Evolutionary conservation across 1,284 basidiomycete species (phyloP).

Genomic region (Hemileia vastatrix): DNA sequence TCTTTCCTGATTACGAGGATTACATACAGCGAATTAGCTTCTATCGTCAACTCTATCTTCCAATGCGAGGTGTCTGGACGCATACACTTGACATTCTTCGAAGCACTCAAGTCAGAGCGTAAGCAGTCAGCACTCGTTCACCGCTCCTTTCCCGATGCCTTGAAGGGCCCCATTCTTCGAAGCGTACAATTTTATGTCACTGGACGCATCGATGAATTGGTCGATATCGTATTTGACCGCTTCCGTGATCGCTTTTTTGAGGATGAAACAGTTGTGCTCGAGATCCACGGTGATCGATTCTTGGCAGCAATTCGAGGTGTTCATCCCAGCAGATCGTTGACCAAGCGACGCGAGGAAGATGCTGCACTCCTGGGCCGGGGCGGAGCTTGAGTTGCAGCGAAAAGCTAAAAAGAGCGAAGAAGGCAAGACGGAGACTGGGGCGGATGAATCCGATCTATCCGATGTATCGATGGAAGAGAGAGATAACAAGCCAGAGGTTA

Average conservation of each 20-base stretch:
- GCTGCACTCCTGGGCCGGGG: too few species aligned
- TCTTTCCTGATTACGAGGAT: conserved; percentile 87
- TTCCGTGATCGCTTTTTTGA: conserved; percentile 90
- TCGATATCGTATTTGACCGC: conserved; percentile 85
- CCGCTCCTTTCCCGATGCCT: conserved; percentile 75
- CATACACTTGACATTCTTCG: conserved; percentile 83
- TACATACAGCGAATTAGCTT: conserved; percentile 85
- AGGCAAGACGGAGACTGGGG: too few species aligned
- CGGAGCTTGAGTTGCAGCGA: too few species aligned
- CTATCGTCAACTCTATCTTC: conserved; percentile 82
- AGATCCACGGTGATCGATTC: too few species aligned
- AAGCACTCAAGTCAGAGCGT: conserved; percentile 80
- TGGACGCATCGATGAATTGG: conserved; percentile 83
- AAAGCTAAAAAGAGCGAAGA: too few species aligned
- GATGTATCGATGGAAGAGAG: too few species aligned
- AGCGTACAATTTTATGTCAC: conserved; percentile 97
- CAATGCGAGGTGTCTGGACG: conserved; percentile 92
- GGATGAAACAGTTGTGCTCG: too few species aligned
- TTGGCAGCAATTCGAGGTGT: too few species aligned
- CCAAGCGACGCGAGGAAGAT: too few species aligned
- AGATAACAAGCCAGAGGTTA: too few species aligned
- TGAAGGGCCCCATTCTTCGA: conserved; percentile 80
- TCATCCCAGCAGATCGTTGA: too few species aligned
- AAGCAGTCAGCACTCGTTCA: conserved; percentile 79
- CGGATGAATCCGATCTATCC: too few species aligned